Conservation (phyloP, 2,329 filamentous ascomycete species). For the Claviceps quebecensis region DNA sequence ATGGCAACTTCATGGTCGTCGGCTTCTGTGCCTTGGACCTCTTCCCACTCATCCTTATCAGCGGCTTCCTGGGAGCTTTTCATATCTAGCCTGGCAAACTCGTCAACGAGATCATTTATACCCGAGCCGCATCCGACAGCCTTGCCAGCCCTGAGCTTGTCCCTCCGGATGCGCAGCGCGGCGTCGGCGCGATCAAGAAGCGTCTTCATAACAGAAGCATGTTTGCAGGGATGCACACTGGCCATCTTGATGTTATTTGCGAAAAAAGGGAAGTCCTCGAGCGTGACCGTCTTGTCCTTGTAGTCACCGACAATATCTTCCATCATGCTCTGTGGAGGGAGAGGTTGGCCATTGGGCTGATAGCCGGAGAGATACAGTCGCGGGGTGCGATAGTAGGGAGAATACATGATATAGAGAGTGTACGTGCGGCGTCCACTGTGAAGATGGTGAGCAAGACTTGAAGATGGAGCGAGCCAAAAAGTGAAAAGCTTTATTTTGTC, state of each 20-base stretch:
- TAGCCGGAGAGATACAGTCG: conserved; percentile 93
- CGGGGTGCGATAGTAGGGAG: conserved; percentile 89
- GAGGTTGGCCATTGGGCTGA: conserved; percentile 60
- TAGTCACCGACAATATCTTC: conserved; percentile 94
- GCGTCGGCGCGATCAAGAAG: conserved; percentile 90
- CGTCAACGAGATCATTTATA: conserved; percentile 76
- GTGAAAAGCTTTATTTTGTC: no score
- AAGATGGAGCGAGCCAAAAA: background rate
- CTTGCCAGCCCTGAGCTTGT: conserved; percentile 58
- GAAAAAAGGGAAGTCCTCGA: conserved; percentile 95
- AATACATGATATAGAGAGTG: conserved; percentile 96
- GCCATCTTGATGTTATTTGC: conserved; percentile 89
- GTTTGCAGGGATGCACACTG: conserved; percentile 91
- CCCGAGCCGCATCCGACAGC: conserved; percentile 34
- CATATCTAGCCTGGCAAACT: conserved; percentile 53
- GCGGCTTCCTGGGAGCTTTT: conserved; percentile 36
- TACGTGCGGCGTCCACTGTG: conserved; percentile 79
- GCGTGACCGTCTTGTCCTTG: conserved; percentile 95
- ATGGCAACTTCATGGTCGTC: conserved; percentile 66
- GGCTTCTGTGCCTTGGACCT: conserved; percentile 43
- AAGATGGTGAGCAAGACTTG: background rate
- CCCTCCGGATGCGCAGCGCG: conserved; percentile 73
- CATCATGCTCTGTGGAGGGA: conserved; percentile 80
- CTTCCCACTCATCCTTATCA: conserved; percentile 50
- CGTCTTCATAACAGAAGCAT: conserved; percentile 95